Conservation (phyloP, 1,284 basidiomycete species). For the Phlebopus sp. region DNA sequence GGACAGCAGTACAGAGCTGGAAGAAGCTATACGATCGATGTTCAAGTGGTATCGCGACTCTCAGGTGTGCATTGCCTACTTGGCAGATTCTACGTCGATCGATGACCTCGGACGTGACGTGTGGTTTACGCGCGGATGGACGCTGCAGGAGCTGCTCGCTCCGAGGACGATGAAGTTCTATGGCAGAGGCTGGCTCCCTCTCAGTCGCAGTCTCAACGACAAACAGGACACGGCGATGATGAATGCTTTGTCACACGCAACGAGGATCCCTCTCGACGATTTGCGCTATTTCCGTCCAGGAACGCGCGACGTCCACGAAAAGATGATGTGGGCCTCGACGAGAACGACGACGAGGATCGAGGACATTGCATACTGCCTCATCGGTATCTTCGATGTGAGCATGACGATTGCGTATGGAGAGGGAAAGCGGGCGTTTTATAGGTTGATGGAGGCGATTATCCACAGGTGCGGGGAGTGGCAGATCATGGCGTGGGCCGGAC, state of each 20-base stretch:
- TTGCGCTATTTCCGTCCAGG: slow-evolving; percentile 28
- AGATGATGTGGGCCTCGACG: slow-evolving; percentile 34
- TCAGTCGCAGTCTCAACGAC: slow-evolving; percentile 23
- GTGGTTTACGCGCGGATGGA: slow-evolving; percentile 35
- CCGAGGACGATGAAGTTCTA: slow-evolving; percentile 31
- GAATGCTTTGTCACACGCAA: slow-evolving; percentile 25
- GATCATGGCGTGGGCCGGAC: slow-evolving; percentile 32
- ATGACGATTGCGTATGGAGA: slow-evolving; percentile 33
- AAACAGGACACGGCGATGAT: slow-evolving; percentile 27
- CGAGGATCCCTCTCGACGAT: slow-evolving; percentile 26
- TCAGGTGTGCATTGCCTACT: slow-evolving; percentile 31
- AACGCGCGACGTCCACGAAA: slow-evolving; percentile 25
- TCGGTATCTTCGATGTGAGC: slow-evolving; percentile 32
- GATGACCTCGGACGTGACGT: slow-evolving; percentile 28
- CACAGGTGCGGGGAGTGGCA: slow-evolving; percentile 31
- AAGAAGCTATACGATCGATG: slow-evolving; percentile 33
- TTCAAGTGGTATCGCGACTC: slow-evolving; percentile 32
- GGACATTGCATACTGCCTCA: slow-evolving; percentile 31
- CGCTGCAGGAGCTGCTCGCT: slow-evolving; percentile 27
- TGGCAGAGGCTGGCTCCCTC: slow-evolving; percentile 23
- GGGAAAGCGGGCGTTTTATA: slow-evolving; percentile 28
- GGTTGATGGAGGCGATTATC: slow-evolving; percentile 31
- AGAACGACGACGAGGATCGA: slow-evolving; percentile 32
- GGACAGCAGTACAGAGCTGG: slow-evolving; percentile 25
- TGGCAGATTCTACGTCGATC: slow-evolving; percentile 27